Evolutionary conservation across 176 grass and related monocot genomes (phyloP), one percentile per base, ranked within the genome.

Genomic region (Oryza coarctata): DNA sequence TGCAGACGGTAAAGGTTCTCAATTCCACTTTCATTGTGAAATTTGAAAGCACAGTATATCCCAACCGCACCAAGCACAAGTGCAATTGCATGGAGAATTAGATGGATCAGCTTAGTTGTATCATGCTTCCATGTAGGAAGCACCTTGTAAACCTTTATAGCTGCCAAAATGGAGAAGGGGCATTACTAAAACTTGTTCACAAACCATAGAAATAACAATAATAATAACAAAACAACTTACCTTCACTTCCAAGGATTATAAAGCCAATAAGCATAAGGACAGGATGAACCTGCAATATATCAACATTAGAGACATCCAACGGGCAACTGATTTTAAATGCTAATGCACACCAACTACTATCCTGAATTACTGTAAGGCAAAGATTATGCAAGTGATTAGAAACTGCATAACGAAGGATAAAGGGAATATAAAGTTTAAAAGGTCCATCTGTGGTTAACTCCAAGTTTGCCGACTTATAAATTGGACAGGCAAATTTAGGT

Each of bases 211-310:
- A 31, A 57, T 57, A 50, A 50, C 4, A 33, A 33, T 33, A 33
- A 11, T 43, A 52, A 52, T 45, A 52, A 52, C 2, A 58, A 23
- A 58, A 58, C 22, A 58, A 8, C 6, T 71, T 87, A 94, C 90
- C 95, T 93, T 98, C 90, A 78, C 90, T 86, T 18, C 95, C 95
- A 0, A 98, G 41, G 43, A 98, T 88, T 78, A 94, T 94, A 77
- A 80, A 98, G 39, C 95, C 95, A 78, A 98, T 98, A 73, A 98
- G 68, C 95, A 98, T 98, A 83, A 98, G 75, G 71, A 98, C 95
- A 45, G 92, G 95, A 69, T 98, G 95, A 83, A 98, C 62, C 95
- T 94, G 92, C 55, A 92, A 84, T 1, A 45, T 60, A 3, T 71
- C 43, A 78, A 58, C 35, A 84, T 38, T 52, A 73, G 22, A 22